Evolutionary conservation across 2,329 filamentous ascomycete species (phyloP).

Genomic region (Diaporthe citrichinensis): DNA sequence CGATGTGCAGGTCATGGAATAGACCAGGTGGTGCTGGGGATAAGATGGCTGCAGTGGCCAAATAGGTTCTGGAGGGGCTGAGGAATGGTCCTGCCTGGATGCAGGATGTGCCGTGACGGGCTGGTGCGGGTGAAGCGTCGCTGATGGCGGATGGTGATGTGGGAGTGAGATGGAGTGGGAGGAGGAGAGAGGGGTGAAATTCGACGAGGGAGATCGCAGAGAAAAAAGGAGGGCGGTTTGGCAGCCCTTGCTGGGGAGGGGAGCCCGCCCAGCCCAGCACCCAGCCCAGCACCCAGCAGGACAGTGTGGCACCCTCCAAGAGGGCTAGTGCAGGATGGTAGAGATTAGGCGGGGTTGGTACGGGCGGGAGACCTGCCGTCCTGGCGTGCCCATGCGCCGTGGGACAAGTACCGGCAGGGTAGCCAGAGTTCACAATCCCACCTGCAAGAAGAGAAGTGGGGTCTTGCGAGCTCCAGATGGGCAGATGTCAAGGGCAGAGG

Average conservation of each 20-base stretch:
- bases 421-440: constrained; percentile 35
- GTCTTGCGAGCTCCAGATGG: constrained; percentile 37
- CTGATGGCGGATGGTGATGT: constrained; percentile 39
- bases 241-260: constrained; percentile 44
- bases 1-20: constrained; percentile 69
- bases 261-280: constrained; percentile 35
- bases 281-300: constrained; percentile 35
- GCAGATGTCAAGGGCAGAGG: constrained; percentile 36
- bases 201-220: constrained; percentile 48
- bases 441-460: constrained; percentile 37
- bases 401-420: neutral
- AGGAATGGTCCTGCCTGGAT: constrained; percentile 47
- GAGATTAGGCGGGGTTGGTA: constrained; percentile 36
- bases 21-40: constrained; percentile 54
- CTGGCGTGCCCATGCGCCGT: neutral
- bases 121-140: constrained; percentile 41
- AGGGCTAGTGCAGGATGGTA: constrained; percentile 33
- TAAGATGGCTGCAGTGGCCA: constrained; percentile 52
- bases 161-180: constrained; percentile 47
- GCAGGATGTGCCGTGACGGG: constrained; percentile 39
- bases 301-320: constrained; percentile 34
- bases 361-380: neutral
- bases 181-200: constrained; percentile 48
- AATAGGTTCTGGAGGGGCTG: constrained; percentile 44
- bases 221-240: constrained; percentile 45